Percentiles rank a stretch among this genome's conserved stretches.
Evolutionary conservation across 768 basidiomycete genomes (phyloP).

Genomic region (Saitozyma podzolica): DNA sequence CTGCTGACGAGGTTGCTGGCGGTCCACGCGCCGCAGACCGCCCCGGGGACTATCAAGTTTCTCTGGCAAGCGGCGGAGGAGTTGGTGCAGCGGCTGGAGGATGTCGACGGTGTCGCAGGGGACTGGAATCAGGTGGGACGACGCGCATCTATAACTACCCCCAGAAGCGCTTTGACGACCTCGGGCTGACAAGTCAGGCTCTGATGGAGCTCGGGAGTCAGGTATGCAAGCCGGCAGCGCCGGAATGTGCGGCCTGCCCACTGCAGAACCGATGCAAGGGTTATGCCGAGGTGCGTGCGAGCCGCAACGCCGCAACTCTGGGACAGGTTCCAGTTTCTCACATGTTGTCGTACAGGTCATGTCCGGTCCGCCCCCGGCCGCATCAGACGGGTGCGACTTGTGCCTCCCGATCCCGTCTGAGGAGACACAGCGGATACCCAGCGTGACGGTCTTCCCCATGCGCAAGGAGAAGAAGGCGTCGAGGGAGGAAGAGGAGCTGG

Average conservation of each 20-base stretch:
- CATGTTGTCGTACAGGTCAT: conserved; percentile 1
- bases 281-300: conserved; percentile 54
- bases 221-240: conserved; percentile 82
- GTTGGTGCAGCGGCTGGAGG: conserved; percentile 62
- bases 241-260: conserved; percentile 72
- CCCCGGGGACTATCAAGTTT: conserved; percentile 71
- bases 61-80: conserved; percentile 77
- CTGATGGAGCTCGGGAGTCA: conserved; percentile 94
- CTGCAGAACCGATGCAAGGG: conserved; percentile 69
- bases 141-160: too few species aligned
- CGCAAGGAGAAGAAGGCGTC: conserved; percentile 76
- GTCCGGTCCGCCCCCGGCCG: conserved; percentile 9
- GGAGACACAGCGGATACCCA: conserved; percentile 21
- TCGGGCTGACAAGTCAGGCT: conserved; percentile 60
- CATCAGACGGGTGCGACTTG: conserved; percentile 23
- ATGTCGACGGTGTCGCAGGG: conserved; percentile 58
- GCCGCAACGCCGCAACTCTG: too few species aligned
- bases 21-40: conserved; percentile 76
- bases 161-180: neutral
- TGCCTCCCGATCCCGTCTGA: conserved; percentile 36
- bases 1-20: conserved; percentile 81
- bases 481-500: conserved; percentile 78
- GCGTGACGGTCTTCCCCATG: conserved; percentile 83
- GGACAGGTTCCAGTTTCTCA: too few species aligned
- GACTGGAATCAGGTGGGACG: conserved; percentile 65